Base-by-base conservation (phyloP, 805 yeast genomes). In the Saccharomyces jurei region DNA sequence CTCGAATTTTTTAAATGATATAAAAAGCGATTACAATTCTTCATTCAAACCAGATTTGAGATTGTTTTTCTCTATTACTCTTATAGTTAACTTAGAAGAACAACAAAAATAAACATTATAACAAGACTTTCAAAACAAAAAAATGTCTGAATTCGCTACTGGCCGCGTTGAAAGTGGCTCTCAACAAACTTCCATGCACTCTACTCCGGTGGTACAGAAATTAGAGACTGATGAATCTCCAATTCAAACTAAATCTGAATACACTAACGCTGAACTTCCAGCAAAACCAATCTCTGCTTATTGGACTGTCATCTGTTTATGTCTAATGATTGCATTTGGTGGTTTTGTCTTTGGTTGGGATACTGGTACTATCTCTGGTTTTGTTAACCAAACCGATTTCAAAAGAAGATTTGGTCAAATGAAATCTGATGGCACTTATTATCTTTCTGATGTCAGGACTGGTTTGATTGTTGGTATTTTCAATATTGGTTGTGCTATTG, bases 291-390 rank as follows among this genome's bases (percentile, higher is more conserved):
- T 36, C 44, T 8, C 44, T 1, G 44, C 44, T n/a, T 36, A 36
- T 21, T 36, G 44, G 44, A 36, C 44, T 9, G 44, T 36, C 10
- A 36, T 36, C 44, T 36, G 44, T 36, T 36, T 36, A 36, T 63
- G 66, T 61, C 54, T 62, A 22, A 60, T 63, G 64, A 63, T 63
- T 53, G 64, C 67, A 26, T 63, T 63, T 54, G 67, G 67, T 60
- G 67, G 67, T 51, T 80, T 82, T 81, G 85, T 84, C 49, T 84
- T 83, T 63, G 90, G 90, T 60, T 84, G 85, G 79, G 90, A 84
- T 73, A 84, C 89, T 49, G 90, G 89, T 76, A 84, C 89, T 58
- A 82, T 84, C 65, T 81, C 87, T n/a, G 89, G 89, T 58, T 82
- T 84, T 63, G 84, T 83, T 53, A 80, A 81, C 66, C 67, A 67